Evolutionary conservation across 768 basidiomycete species (phyloP).

Genomic region (Russula lepida): DNA sequence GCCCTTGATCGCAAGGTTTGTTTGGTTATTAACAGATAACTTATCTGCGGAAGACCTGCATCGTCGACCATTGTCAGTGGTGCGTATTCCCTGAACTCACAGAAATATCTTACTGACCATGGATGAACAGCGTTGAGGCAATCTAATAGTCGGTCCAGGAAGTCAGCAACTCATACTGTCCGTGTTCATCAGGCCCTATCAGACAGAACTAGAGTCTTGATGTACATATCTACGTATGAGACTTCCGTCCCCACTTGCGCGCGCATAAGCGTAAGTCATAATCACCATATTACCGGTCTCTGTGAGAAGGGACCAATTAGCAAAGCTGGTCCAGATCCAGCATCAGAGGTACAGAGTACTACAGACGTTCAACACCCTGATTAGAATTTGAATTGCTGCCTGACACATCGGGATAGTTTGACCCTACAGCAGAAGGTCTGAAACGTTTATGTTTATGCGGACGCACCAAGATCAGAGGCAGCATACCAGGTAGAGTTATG

Average conservation of each 20-base stretch:
- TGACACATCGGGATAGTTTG: constrained; percentile 1
- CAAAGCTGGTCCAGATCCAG: neutral
- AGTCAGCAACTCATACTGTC: too few relatives aligned
- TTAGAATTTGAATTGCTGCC: neutral
- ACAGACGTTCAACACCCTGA: constrained; percentile 14
- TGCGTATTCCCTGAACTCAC: constrained; percentile 30
- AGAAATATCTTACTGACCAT: constrained; percentile 42
- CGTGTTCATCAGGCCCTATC: neutral
- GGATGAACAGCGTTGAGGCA: constrained; percentile 39
- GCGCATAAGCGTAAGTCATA: constrained; percentile 28
- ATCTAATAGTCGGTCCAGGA: constrained; percentile 28
- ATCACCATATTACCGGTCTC: constrained; percentile 31
- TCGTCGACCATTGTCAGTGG: neutral
- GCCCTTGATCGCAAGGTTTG: too few relatives aligned
- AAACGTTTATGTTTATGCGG: neutral
- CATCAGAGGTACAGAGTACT: too few relatives aligned
- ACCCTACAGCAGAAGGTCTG: neutral
- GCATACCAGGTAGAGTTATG: neutral
- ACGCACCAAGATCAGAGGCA: too few relatives aligned
- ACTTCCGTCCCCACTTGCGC: too few relatives aligned
- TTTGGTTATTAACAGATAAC: constrained; percentile 23
- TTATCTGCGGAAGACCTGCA: constrained; percentile 12
- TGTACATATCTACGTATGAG: constrained; percentile 19
- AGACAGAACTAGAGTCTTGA: neutral
- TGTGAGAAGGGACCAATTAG: neutral